Base-by-base conservation (phyloP, 2,329 filamentous ascomycete species). In the Alternaria panax region DNA sequence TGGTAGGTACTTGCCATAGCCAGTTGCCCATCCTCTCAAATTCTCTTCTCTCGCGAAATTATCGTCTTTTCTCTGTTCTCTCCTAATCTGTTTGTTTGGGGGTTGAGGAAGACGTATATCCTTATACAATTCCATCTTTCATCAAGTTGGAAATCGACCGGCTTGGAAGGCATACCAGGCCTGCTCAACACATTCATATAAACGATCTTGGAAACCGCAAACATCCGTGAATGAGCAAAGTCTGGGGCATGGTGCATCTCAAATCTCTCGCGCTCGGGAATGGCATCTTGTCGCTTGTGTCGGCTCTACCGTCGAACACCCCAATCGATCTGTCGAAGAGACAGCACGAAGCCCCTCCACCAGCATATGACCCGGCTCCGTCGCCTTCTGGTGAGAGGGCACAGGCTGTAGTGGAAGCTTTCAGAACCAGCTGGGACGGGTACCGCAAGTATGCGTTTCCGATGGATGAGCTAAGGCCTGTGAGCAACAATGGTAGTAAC, bases 381-480 rank as follows among this genome's bases (percentile, higher is more conserved):
- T 42, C 41, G 50, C 47, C 34, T 54, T 69, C n/a, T n/a, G 25
- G 34, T 28, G 28, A 55, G 34, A 65, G 74, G 32, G 71, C 76
- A 5, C 70, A 74, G 51, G 75, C 71, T 12, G 76, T 79, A 14
- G 67, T 76, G 14, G 69, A 75, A 14, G 64, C 66, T 7, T 79
- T 79, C 54, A 67, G 65, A 18, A 62, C 70, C 22, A 74, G 76
- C 18, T 79, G 76, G 76, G 66, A 71, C 7, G 77, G 76, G 16
- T 94, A 94, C 75, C 85, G 87, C 70, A 80, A 86, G 77, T 87
- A 91, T 78, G 91, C 91, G 0, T 93, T 91, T 63, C 90, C 90
- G 1, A 86, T 92, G 66, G 92, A 96, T 75, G 91, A 92, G 43
- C 80, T 96, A 9, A 83, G 82, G 62, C 92, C 92, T 0, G 82